Evolutionary conservation across 2,329 filamentous ascomycete species (phyloP).

Genomic region (Capronia epimyces): DNA sequence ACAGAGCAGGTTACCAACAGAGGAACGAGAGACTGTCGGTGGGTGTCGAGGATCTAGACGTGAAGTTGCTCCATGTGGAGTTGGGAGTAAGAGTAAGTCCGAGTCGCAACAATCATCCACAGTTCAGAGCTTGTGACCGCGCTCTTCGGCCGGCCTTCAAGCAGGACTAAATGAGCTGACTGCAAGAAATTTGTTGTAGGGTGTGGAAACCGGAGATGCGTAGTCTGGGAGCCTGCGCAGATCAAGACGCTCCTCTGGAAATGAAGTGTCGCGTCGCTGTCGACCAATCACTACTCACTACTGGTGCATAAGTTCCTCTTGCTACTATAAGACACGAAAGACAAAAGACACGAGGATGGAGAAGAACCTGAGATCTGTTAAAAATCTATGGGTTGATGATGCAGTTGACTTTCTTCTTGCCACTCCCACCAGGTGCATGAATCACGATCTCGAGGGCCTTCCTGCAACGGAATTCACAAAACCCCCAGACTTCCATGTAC

Average conservation of each 20-base stretch:
- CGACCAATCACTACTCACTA: slow-evolving; percentile 13
- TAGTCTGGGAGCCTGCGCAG: background rate
- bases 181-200: background rate
- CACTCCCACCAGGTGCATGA: background rate
- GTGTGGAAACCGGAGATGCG: background rate
- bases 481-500: background rate
- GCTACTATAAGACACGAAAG: background rate
- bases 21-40: background rate
- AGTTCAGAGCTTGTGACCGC: background rate
- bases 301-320: background rate
- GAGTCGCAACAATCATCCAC: background rate
- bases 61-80: background rate
- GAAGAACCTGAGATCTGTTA: background rate
- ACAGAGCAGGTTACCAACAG: background rate
- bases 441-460: background rate
- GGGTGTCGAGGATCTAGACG: background rate
- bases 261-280: slow-evolving; percentile 17
- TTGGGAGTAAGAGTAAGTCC: background rate
- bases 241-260: slow-evolving; percentile 2
- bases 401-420: slow-evolving; percentile 7
- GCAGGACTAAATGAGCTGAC: background rate
- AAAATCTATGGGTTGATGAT: slow-evolving; percentile 9
- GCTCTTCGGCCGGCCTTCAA: background rate
- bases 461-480: background rate
- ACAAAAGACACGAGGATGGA: background rate